Base-by-base conservation (phyloP, 2,329 filamentous ascomycete genomes). In the Chaetothyriales sp. region DNA sequence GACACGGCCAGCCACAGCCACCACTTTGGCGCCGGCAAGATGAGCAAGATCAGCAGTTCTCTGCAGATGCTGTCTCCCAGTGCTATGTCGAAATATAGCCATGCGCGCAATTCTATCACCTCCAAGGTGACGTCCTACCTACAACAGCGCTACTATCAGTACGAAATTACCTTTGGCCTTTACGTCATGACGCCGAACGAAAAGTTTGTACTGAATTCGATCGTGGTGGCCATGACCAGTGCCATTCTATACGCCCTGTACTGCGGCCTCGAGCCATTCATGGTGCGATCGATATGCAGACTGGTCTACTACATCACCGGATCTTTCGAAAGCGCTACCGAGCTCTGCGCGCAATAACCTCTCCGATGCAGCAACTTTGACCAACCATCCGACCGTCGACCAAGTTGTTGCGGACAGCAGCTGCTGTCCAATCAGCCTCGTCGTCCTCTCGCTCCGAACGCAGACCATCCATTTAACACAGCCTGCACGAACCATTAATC, bases 111-210 rank as follows among this genome's bases (percentile, higher is more conserved):
- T 46, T 55, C 51, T 2, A 47, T 57, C 50, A 47, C 53, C 19
- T 32, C 46, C 10, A 59, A 58, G 44, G 43, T 60, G 12, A 53
- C 55, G 2, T 56, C 55, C 25, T 55, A 60, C 36, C 76, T 96
- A 60, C 81, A 87, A 68, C 79, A 89, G 68, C 96, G 96, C 76
- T 82, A 89, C 66, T 95, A 96, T 74, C 92, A 95, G 73, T 88
- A 96, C 66, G 92, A 98, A 72, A 90, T 96, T 66, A 95, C 90
- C n/a, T 93, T 94, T 69, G 83, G 85, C 53, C 78, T 96, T 20
- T 96, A 98, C 75, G 95, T 98, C 84, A 83, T 95, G 63, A 95
- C 89, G 43, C 85, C 88, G 0, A 86, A 82, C 47, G 92, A 98
- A 73, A 95, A 94, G 68, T 88, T 95, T 69, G 81, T 95, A 62